Evolutionary conservation across 129 eudicot genomes (phyloP), one percentile per base, ranked within the genome.

Genomic region (Escallonia herrerae): DNA sequence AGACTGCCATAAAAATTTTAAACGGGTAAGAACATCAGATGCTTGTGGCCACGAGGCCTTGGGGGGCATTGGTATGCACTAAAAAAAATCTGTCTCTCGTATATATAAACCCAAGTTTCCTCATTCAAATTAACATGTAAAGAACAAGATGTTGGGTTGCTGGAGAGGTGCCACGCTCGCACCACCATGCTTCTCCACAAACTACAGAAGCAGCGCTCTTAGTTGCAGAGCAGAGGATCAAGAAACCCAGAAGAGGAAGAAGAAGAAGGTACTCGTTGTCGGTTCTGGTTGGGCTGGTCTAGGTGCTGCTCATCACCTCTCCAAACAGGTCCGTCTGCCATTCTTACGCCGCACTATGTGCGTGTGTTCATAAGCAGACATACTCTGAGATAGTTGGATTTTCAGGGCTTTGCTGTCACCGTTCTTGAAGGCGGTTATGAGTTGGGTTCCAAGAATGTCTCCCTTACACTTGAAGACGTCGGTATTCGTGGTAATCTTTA

Each of bases 251-350:
- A 22, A 22, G 33, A 22, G 33, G 33, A 22, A 22, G 33, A 82
- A 71, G 62, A 71, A 71, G 33, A 82, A 77, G 47, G 78, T 77
- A 3, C 12, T 82, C 5, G 74, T 82, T 4, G 83, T 77, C 57
- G 87, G 87, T 65, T 82, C 87, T 48, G 87, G 83, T 13, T 77
- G 83, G 83, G 80, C 87, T 57, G 87, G 87, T 12, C 78, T 82
- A 53, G 87, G 67, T 5, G 80, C 87, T 46, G 87, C 87, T 47
- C 74, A 82, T 71, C 87, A 82, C 62, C 87, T 82, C 33, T 76
- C 65, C 70, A 77, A 74, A 67, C 80, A 77, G 83, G 87, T 81
- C 49, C 53, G 56, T 46, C 40, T 45, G 5, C 43, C 12, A 3
- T 3, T 68, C 46, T 47, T 7, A 39, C 47, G 53, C 62, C 54